Base-by-base conservation (phyloP, 1,284 basidiomycete species). In the Heterobasidion annosum region DNA sequence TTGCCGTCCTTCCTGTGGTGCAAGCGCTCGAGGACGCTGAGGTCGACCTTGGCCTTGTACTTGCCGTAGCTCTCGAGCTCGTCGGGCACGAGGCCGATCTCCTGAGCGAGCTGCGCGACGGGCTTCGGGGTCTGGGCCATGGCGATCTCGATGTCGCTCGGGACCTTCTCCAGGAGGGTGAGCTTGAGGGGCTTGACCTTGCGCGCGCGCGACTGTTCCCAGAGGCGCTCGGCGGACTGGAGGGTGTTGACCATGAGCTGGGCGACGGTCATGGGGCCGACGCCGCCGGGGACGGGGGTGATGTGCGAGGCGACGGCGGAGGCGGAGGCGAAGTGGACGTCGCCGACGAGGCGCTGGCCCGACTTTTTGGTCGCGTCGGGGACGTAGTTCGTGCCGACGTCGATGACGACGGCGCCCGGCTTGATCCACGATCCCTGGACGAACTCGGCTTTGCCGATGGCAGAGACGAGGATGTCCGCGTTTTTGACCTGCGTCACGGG, bases 251-350 rank as follows among this genome's bases (percentile, higher is more conserved):
- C 82, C 96, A 99, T 98, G 61, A 99, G 85, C 79, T 98, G 83
- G 45, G 97, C 97, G 57, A 99, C 97, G 8, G 97, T 99, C 96
- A 98, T 98, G 34, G 97, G 97, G 19, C 97, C 97, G 54, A 99
- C 97, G 60, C 97, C 97, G 67, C 94, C 94, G 0, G 97, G 97
- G 15, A 99, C 97, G 46, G 97, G 97, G 0, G 97, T 99, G 67
- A 99, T 98, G 69, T 87, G 76, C 3, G 88, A 87, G 7, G 95
- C 96, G 58, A 91, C 83, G 54, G 78, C 68, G 50, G 81, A 74
- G 35, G 92, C 96, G 12, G 86, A 80, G 4, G 79, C 78, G 67
- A 84, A 98, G 64, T 98, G 87, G 56, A 99, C 93, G 70, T 99
- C 97, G 50, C 97, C 97, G 57, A 99, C 94, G 16, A 99, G 82